Evolutionary conservation across 1,139 yeast genomes (phyloP), one percentile per base, ranked within the genome.

Genomic region (Saccharomycopsis phalli): DNA sequence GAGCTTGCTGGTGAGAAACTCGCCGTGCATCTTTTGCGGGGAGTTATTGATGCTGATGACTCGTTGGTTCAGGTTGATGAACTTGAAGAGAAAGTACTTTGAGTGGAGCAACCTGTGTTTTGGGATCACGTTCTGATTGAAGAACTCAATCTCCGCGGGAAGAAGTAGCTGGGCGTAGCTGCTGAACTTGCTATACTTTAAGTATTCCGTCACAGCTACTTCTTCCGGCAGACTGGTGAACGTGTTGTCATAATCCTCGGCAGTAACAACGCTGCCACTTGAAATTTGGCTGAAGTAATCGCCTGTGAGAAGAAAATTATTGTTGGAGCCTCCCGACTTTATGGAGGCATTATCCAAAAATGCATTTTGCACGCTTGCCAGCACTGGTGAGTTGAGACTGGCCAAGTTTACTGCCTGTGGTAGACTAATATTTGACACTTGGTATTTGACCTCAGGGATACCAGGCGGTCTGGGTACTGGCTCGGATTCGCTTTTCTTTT

Each of bases 51-150:
- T 10, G 4, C 21, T 16, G 4, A 26, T 19, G 20, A 25, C 10
- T 33, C 42, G 33, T 18, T 21, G 26, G 20, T 31, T 34, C 4
- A 40, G 35, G n/a, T 43, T 42, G 11, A 45, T 26, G 28, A 45
- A 30, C 25, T 45, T 45, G 36, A 27, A 45, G 11, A 45, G 23
- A 16, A 45, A 43, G 25, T 42, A 45, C 21, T 45, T 45, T 14
- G 38, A 32, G 11, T 31, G 21, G 14, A 45, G 17, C 6, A 45
- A 14, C 27, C 26, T 37, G 23, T 42, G 40, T 14, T n/a, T 16
- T 10, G 48, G 46, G 5, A 35, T 10, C n/a, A 30, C 16, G 37
- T 42, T 45, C 22, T 31, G 29, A 5, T 27, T 13, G 33, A 31
- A 35, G 22, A 26, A 21, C 16, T 11, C 14, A 16, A 29, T 28